Evolutionary conservation across 1,139 yeast genomes (phyloP), one percentile per base, ranked within the genome.

Genomic region (Wickerhamomyces sp.): DNA sequence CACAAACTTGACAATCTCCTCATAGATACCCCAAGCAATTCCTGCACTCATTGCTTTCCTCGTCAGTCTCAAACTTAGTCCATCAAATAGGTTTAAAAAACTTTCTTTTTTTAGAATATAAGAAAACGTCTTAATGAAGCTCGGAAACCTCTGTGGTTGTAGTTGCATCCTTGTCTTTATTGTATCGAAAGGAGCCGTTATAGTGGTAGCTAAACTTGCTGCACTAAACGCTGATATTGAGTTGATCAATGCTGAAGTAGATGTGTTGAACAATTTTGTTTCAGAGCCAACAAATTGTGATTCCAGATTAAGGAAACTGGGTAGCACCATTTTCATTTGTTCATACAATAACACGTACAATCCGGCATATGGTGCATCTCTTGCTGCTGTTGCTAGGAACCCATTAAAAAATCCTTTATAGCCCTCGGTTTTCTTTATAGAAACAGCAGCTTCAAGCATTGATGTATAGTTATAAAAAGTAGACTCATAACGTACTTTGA

Each of bases 311-410:
- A 24, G n/a, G 5, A 24, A 13, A 5, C 14, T 31, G 17, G 34
- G 34, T 3, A 79, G 43, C 14, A 64, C 51, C 17, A 66, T 64
- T 52, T 90, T 90, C 51, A 80, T 71, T 41, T 78, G 72, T 59
- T 90, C 97, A 60, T 90, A 90, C 44, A 88, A 75, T 35, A 89
- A 65, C 25, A 92, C 90, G 56, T 92, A 92, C 7, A 92, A 59
- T 2, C 98, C 98, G 4, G 98, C 97, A 60, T 92, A 87, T 1
- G 98, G 98, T 33, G 96, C 94, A 62, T 92, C 98, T 46, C 98
- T 66, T 15, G 89, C 75, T 48, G 85, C 75, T 0, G 98, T 92
- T 4, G 95, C 96, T 3, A 85, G 78, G 49, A 85, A 84, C 1
- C 98, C 98, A 44, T 77, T 74, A 59, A 89, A 89, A 56, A 90